phyloP scores from a whole-genome alignment of 305 asterid genomes.

The Fraxinus platypoda region DNA sequence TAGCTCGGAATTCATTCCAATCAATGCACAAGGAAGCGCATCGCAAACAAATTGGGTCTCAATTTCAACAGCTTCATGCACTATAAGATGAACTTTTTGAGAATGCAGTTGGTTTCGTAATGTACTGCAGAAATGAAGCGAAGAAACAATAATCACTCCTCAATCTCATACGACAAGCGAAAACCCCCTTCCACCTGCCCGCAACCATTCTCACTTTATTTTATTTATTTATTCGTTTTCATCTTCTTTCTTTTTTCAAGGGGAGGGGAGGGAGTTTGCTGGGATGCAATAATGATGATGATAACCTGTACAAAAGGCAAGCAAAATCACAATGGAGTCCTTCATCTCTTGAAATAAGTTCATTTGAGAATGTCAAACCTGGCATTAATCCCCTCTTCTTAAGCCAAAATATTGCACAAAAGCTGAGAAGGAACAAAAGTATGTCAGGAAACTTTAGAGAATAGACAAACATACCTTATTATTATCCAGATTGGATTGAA shows the following conservation, averaged over 20 bases:
- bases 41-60: conserved; percentile 71
- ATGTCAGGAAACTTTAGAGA: neutral
- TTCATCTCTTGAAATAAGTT: conserved; percentile 77
- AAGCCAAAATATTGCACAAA: conserved; percentile 81
- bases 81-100: conserved; percentile 60
- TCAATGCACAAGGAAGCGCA: conserved; percentile 76
- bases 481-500: neutral
- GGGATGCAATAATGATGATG: neutral
- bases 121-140: conserved; percentile 36
- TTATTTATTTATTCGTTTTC: neutral
- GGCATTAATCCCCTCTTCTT: conserved; percentile 82
- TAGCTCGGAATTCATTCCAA: conserved; percentile 64
- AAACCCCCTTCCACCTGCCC: neutral
- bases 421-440: conserved; percentile 37
- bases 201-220: neutral
- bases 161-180: neutral
- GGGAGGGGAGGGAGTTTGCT: neutral
- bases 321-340: conserved; percentile 88
- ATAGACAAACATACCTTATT: neutral
- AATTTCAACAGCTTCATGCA: conserved; percentile 75
- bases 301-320: conserved; percentile 66
- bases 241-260: neutral
- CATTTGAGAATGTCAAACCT: conserved; percentile 78
- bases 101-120: conserved; percentile 46
- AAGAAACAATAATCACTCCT: neutral